Evolutionary conservation across 805 yeast species (phyloP).

Genomic region (Priceomyces melissophilus): DNA sequence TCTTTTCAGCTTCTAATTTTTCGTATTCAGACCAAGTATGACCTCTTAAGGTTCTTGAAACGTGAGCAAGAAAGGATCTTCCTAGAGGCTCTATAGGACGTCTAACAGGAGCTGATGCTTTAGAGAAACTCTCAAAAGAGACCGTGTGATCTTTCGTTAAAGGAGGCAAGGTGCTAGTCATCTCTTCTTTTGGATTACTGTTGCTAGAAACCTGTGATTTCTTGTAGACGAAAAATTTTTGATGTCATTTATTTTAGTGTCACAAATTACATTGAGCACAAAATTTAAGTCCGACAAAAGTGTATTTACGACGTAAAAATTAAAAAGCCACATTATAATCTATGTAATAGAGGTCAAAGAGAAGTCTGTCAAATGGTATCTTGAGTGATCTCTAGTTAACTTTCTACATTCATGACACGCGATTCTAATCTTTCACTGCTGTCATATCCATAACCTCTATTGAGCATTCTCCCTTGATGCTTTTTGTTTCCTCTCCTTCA

Average conservation of each 20-base stretch:
- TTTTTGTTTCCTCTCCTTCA: constrained; percentile 41
- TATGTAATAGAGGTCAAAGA: no score
- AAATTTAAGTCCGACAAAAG: no score
- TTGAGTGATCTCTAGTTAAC: no score
- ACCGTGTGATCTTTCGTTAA: constrained; percentile 43
- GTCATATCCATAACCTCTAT: constrained; percentile 89
- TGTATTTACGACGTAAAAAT: no score
- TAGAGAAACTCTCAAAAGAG: constrained; percentile 47
- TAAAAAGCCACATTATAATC: no score
- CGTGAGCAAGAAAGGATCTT: constrained; percentile 91
- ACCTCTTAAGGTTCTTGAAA: constrained; percentile 91
- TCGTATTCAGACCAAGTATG: constrained; percentile 99
- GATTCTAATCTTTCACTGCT: constrained; percentile 40
- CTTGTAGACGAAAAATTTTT: constrained; percentile 9
- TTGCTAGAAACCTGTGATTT: neutral
- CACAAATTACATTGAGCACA: constrained; percentile 3
- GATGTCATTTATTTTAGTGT: constrained; percentile 6
- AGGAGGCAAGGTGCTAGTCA: constrained; percentile 50
- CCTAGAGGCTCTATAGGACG: constrained; percentile 97
- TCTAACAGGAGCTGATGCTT: constrained; percentile 58
- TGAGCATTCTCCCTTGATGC: constrained; percentile 54
- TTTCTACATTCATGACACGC: no score
- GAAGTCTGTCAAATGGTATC: no score
- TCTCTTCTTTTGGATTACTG: constrained; percentile 7
- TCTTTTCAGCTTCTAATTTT: constrained; percentile 85